Evolutionary conservation across 2,329 filamentous ascomycete genomes (phyloP), one percentile per base, ranked within the genome.

Genomic region (Sporothrix humicola): DNA sequence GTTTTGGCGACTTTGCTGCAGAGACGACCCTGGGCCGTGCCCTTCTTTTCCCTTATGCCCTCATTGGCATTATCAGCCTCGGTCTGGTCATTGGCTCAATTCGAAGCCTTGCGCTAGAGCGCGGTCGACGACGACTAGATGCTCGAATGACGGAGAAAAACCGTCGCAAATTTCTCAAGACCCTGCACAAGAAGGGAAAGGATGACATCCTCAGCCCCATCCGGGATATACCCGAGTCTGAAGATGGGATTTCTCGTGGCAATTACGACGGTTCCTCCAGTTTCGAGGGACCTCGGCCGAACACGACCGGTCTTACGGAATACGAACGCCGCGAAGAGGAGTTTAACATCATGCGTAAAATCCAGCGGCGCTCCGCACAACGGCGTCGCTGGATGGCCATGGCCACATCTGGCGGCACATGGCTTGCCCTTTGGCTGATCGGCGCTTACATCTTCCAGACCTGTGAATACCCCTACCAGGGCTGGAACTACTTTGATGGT

Each of bases 11-110:
- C 75, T 83, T 84, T 31, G 79, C 82, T 12, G 81, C 86, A 1
- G 56, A 76, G 0, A 88, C 86, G 0, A 81, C 87, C 17, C 81
- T 92, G 0, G 90, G 89, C 0, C 87, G 91, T 56, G 92, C 90
- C 0, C 84, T 98, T 1, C 84, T 97, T 44, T 91, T 97, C 71
- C 95, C 95, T 0, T 98, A 93, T 77, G 91, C 94, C 0, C 88
- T 97, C 0, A 85, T 94, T 7, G 95, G 95, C 2, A 91, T 96
- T 73, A 92, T 93, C 59, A 92, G 85, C 75, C 82, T 91, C 61
- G 86, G 89, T 12, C 81, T 91, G 54, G 77, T 78, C 68, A 78
- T 78, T 26, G 77, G 77, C 20, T 78, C 77, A 9, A 78, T 78
- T 52, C 77, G 93, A 48, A 92, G 85, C 74, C 82, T 91, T 54